Percentiles rank a stretch among this genome's conserved stretches.
Conservation (phyloP, 768 basidiomycete genomes). For the Phylloporus scabripes region DNA sequence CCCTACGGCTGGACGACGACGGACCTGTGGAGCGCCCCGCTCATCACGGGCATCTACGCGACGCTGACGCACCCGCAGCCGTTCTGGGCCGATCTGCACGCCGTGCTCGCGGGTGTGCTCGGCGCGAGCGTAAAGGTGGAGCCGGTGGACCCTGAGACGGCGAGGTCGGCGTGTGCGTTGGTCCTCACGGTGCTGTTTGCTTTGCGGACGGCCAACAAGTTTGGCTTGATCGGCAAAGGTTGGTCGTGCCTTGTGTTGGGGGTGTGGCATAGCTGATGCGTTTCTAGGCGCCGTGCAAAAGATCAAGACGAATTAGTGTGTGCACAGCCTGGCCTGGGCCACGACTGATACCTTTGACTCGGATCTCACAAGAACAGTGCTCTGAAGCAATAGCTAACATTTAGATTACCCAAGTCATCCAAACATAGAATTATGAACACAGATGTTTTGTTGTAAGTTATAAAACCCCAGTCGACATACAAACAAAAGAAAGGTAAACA, state of each 20-base stretch:
- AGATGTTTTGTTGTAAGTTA: neutral
- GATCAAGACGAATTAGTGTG: slow-evolving; percentile 23
- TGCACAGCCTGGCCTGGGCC: neutral
- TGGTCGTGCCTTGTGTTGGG: neutral
- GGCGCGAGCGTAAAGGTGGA: slow-evolving; percentile 37
- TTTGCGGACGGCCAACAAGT: slow-evolving; percentile 61
- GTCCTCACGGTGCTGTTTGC: slow-evolving; percentile 59
- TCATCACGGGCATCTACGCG: slow-evolving; percentile 72
- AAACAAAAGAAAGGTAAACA: neutral
- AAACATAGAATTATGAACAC: neutral
- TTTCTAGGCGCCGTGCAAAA: slow-evolving; percentile 14
- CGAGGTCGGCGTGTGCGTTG: slow-evolving; percentile 66
- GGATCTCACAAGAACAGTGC: neutral
- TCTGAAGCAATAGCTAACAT: neutral
- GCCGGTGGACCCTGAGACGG: slow-evolving; percentile 56
- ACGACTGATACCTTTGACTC: neutral
- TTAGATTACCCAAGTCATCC: neutral
- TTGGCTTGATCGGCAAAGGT: slow-evolving; percentile 30
- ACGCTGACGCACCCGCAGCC: slow-evolving; percentile 84
- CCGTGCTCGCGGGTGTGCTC: slow-evolving; percentile 41
- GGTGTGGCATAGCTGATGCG: neutral
- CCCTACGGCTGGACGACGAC: slow-evolving; percentile 82
- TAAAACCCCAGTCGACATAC: neutral
- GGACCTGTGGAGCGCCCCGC: slow-evolving; percentile 82
- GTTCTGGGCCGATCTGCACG: slow-evolving; percentile 64